Percentiles rank a stretch among this genome's conserved stretches.
Evolutionary conservation across 2,329 filamentous ascomycete genomes (phyloP).

Genomic region (Mycosphaerelloides madeirae): DNA sequence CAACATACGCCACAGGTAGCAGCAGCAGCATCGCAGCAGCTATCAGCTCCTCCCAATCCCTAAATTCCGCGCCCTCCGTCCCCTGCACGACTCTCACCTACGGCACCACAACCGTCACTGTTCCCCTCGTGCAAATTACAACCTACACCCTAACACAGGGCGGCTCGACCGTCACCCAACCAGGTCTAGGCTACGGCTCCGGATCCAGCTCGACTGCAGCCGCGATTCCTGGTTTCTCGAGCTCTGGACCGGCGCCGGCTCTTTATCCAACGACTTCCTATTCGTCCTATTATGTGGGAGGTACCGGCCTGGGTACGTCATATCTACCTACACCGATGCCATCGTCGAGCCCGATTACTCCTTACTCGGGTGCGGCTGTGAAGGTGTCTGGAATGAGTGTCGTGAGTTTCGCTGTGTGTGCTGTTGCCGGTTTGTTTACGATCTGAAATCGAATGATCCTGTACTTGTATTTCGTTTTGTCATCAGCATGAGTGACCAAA

Average conservation of each 20-base stretch:
- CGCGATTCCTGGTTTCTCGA: constrained; percentile 1
- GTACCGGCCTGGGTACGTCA: constrained; percentile 4
- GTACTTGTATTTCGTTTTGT: no score
- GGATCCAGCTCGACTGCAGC: constrained; percentile 7
- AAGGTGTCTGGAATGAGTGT: constrained; percentile 1
- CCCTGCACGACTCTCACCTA: constrained; percentile 41
- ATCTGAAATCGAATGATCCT: no score
- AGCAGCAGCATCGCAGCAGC: constrained; percentile 16
- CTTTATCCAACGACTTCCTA: constrained; percentile 12
- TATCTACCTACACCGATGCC: background rate
- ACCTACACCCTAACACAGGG: constrained; percentile 18
- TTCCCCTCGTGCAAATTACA: constrained; percentile 35
- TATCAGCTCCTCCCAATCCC: constrained; percentile 7
- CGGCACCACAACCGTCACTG: constrained; percentile 40
- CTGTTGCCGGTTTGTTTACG: background rate
- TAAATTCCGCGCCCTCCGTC: constrained; percentile 18
- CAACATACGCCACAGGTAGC: background rate
- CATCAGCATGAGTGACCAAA: no score
- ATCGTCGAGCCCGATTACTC: background rate
- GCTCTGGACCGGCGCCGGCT: constrained; percentile 8
- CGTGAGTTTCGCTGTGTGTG: background rate
- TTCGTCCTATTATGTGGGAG: background rate
- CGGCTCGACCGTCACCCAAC: constrained; percentile 11
- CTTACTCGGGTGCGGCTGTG: constrained; percentile 1
- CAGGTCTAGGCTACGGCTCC: constrained; percentile 18